Evolutionary conservation across 129 eudicot species (phyloP).

Genomic region (Chrysanthemum seticuspe): DNA sequence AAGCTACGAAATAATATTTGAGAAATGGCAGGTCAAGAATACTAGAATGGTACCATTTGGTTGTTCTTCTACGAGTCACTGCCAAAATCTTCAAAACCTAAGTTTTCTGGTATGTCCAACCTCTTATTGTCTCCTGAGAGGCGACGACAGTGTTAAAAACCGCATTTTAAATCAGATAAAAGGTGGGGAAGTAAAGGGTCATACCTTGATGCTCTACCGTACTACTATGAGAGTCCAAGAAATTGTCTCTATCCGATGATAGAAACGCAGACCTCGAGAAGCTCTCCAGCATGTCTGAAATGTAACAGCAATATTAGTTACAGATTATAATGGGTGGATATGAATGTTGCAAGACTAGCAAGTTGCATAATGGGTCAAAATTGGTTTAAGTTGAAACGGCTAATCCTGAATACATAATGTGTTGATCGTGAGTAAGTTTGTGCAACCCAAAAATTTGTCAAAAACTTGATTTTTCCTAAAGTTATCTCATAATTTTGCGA

Average conservation of each 20-base stretch:
- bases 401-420: not conserved
- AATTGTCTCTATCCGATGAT: slow-evolving; percentile 48
- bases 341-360: not conserved
- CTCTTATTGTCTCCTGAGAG: slow-evolving; percentile 58
- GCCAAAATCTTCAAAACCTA: slow-evolving; percentile 49
- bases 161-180: not conserved
- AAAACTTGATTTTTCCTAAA: too few species aligned
- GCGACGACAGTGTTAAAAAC: slow-evolving; percentile 11
- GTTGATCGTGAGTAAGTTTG: not conserved
- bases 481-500: too few species aligned
- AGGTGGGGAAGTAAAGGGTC: not conserved
- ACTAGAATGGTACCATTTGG: slow-evolving; percentile 24
- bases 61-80: slow-evolving; percentile 43
- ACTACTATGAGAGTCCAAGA: slow-evolving; percentile 60
- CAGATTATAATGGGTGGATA: not conserved
- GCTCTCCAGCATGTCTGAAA: slow-evolving; percentile 64
- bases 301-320: not conserved
- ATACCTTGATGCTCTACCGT: slow-evolving; percentile 40
- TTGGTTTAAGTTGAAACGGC: not conserved
- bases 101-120: slow-evolving; percentile 58
- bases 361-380: not conserved
- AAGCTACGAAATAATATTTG: not conserved
- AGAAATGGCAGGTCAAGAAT: not conserved
- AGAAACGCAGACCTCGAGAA: slow-evolving; percentile 57
- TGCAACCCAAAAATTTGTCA: too few species aligned